Base-by-base conservation (phyloP, 768 basidiomycete genomes). In the Russula virescens region DNA sequence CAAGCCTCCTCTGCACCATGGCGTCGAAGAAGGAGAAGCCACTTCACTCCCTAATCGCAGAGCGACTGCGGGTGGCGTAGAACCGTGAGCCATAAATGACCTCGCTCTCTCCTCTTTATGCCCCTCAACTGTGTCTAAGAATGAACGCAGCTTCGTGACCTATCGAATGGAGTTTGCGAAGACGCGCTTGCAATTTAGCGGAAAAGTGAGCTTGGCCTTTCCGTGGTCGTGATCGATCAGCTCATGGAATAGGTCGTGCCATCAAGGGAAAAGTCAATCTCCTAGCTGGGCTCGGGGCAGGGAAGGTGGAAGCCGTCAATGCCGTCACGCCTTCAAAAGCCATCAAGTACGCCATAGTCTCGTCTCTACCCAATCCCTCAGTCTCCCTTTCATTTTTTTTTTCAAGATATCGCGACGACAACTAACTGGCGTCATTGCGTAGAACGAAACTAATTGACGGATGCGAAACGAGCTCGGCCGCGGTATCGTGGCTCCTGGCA, bases 261-360 rank as follows among this genome's bases (percentile, higher is more conserved):
- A 42, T 45, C 26, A 58, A 98, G 93, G 95, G 96, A 16, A 95
- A 95, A 81, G 85, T 98, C 46, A 89, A 93, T 76, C 80, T 98
- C 35, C 10, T 68, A 85, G 89, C 90, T 62, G 89, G 90, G 34
- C 76, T 91, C 13, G 88, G 88, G 34, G 96, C 96, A 2, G 96
- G 96, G 4, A 84, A 94, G 85, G 88, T 79, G 69, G 96, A 98
- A 73, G 93, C 96, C 0, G 72, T 98, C 23, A 84, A 98, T 60
- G 96, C 96, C 2, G 96, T 99, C 3, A 98, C 96, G 0, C 96
- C 96, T 3, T 94, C 92, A 14, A 96, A 99, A 73, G 98, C 96
- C 0, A 97, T 98, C 79, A 99, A 99, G 96, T 95, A 52, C 46
- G 89, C 26, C 40, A 19, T 23, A 26, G 10, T 43, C 38, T 7